Conservation (phyloP, 306 rosid genomes). For the Adenanthera pavonina region DNA sequence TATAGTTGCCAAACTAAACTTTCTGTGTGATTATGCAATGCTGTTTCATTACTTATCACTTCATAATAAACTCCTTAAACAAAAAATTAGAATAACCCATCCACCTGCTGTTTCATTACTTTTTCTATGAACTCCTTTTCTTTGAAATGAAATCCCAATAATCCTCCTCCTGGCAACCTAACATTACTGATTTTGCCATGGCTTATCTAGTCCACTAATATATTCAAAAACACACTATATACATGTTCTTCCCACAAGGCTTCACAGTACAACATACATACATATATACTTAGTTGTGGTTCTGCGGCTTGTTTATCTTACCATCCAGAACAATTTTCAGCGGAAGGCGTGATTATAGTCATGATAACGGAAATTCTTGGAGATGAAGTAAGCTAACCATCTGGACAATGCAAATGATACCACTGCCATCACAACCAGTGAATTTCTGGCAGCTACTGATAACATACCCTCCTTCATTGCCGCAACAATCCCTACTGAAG, state of each 20-base stretch:
- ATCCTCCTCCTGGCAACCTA: background rate
- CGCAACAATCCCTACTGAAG: slow-evolving; percentile 75
- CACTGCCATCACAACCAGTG: slow-evolving; percentile 60
- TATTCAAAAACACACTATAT: background rate
- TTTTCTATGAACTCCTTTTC: background rate
- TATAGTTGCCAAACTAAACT: background rate
- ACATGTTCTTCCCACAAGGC: slow-evolving; percentile 6
- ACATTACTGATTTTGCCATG: background rate
- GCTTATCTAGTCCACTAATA: background rate
- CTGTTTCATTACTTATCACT: background rate
- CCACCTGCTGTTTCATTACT: background rate
- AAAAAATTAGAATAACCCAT: too few species aligned
- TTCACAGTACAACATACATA: slow-evolving; percentile 10
- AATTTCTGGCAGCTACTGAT: slow-evolving; percentile 53
- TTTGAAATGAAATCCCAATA: background rate
- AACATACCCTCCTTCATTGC: slow-evolving; percentile 53
- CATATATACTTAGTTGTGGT: background rate
- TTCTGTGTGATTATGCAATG: background rate
- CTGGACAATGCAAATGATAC: slow-evolving; percentile 71
- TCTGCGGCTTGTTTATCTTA: background rate
- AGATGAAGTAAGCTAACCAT: slow-evolving; percentile 76
- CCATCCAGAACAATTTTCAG: slow-evolving; percentile 15
- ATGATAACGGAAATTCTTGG: slow-evolving; percentile 81
- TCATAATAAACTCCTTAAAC: background rate
- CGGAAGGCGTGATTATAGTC: slow-evolving; percentile 81